Base-by-base conservation (phyloP, 129 eudicot species). In the Flaveria linearis region DNA sequence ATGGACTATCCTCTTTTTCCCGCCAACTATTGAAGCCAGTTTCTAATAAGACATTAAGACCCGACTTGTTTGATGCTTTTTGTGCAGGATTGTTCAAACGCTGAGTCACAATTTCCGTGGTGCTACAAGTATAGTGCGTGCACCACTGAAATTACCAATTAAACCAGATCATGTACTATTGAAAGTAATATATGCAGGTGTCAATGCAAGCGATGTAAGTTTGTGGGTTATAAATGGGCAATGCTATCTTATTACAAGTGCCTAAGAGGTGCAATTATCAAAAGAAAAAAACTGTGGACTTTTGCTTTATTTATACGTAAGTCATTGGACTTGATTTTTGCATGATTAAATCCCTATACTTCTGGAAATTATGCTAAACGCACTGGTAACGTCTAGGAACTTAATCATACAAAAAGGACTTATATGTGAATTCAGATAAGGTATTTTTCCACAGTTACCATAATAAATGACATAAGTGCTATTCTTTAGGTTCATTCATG, bases 181-280 rank as follows among this genome's bases (percentile, higher is more conserved):
- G 85, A 94, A 94, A 85, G 56, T 94, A 46, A 81, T 94, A 36
- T 91, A 88, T 88, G 98, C 98, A 25, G 98, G 98, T 56, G 98
- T 94, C 17, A 94, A 94, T 74, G 98, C 98, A 26, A 91, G 98
- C 62, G 98, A 94, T 86, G 98, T 91, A 87, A 87, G 98, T 83
- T 81, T 85, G 36, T 66, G 26, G 13, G 45, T 2, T 15, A 22
- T 57, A 22, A 23, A 60, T 56, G 28, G 12, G 18, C 18, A 18
- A 62, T 28, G 68, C 39, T 60, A 25, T 60, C 66, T 60, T 25
- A 23, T 60, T 60, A 25, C 25, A 36, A 36, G 41, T 5, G 41
- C 7, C 41, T 58, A 25, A 12, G 41, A 25, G 66, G 36, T 60
- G 66, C 41, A 12, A 60, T 60, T 60, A 39, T 58, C 1, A 1